Conservation (phyloP, 345 rosid genomes). For the Populus nigra region DNA sequence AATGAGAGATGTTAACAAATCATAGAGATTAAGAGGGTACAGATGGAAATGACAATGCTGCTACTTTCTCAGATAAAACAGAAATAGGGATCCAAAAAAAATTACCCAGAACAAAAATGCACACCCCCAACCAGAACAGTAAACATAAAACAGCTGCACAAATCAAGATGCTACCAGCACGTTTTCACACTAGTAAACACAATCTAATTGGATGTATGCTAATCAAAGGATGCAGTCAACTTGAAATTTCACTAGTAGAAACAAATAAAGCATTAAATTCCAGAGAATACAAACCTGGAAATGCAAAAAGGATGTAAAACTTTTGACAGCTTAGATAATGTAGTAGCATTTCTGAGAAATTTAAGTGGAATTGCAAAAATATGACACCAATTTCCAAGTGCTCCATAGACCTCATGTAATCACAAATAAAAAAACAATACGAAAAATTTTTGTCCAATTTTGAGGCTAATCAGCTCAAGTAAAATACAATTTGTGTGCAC, state of each 20-base stretch:
- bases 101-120: background rate
- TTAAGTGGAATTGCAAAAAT: background rate
- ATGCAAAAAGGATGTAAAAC: background rate
- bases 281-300: background rate
- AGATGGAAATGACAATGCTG: background rate
- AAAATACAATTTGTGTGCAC: background rate
- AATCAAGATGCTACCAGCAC: background rate
- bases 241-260: background rate
- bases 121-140: background rate
- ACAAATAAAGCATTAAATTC: background rate
- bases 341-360: background rate
- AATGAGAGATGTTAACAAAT: background rate
- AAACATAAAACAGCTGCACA: background rate
- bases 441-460: background rate
- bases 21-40: background rate
- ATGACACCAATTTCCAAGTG: no score
- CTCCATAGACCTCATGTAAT: background rate
- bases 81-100: background rate
- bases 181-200: background rate
- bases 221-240: background rate
- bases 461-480: background rate
- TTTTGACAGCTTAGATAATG: background rate
- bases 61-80: background rate
- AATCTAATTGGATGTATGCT: background rate
- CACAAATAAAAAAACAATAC: background rate